Conservation (phyloP, 1,284 basidiomycete species). For the Puccinia triticina region DNA sequence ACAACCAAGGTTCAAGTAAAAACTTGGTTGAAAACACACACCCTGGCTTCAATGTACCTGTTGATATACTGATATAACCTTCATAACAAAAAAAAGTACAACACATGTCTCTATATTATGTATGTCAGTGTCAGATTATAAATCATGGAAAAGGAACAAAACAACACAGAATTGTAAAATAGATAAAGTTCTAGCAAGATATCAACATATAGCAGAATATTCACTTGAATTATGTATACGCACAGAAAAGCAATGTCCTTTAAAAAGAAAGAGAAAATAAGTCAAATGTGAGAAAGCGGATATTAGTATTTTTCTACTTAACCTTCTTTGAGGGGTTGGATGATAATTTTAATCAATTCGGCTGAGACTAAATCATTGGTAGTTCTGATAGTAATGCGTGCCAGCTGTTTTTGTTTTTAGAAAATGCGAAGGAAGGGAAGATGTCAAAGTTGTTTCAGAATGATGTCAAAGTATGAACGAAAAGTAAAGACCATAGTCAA, state of each 20-base stretch:
- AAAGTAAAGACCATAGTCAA: slow-evolving; percentile 1
- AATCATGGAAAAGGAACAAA: neutral
- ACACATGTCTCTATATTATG: too few species aligned
- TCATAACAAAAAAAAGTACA: too few species aligned
- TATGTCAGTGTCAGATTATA: neutral
- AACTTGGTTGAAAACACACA: too few species aligned
- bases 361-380: slow-evolving; percentile 88
- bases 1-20: too few species aligned
- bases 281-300: neutral
- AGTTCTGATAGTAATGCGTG: slow-evolving; percentile 88
- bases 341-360: slow-evolving; percentile 67
- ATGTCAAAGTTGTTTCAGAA: neutral
- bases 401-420: slow-evolving; percentile 67
- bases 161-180: neutral
- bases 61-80: too few species aligned
- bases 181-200: neutral
- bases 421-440: neutral
- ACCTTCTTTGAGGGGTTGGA: slow-evolving; percentile 35
- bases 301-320: neutral
- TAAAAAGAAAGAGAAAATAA: neutral
- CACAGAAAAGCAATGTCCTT: neutral
- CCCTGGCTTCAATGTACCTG: too few species aligned
- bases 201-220: neutral
- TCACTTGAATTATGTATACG: neutral
- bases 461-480: slow-evolving; percentile 7